Conservation (phyloP, 768 basidiomycete species). For the Suillus spraguei region DNA sequence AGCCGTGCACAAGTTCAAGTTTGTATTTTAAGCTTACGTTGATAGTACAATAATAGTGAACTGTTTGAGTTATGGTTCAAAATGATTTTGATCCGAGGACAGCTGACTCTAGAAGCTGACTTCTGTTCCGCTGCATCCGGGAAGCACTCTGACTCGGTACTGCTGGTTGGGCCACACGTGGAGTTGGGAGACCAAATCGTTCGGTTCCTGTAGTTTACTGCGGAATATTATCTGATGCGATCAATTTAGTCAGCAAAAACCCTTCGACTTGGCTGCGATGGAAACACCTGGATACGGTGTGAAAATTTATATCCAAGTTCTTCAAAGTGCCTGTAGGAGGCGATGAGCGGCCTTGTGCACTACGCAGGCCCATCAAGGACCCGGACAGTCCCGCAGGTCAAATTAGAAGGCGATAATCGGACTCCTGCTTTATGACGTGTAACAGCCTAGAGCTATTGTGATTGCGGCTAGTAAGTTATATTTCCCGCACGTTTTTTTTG, state of each 20-base stretch:
- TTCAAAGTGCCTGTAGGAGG: conserved; percentile 6
- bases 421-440: conserved; percentile 11
- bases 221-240: conserved; percentile 11
- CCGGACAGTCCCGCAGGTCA: conserved; percentile 6
- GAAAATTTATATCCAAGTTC: conserved; percentile 16
- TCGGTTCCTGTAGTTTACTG: conserved; percentile 17
- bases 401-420: conserved; percentile 11
- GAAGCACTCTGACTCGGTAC: conserved; percentile 5
- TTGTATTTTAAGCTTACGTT: conserved; percentile 2
- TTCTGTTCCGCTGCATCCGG: conserved; percentile 32
- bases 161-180: conserved; percentile 2
- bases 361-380: conserved; percentile 7
- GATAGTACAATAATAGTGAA: conserved; percentile 2
- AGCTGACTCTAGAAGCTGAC: conserved; percentile 10
- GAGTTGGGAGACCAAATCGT: conserved; percentile 22
- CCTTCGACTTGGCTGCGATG: conserved; percentile 6
- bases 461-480: conserved; percentile 10
- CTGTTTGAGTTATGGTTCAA: conserved; percentile 9
- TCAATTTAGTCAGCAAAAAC: conserved; percentile 31
- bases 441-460: conserved; percentile 8
- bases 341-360: conserved; percentile 10
- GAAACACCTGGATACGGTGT: conserved; percentile 28
- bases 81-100: conserved; percentile 33
- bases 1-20: no score
- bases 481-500: conserved; percentile 11